Percentiles rank a stretch among this genome's conserved stretches.
These are phyloP conservation scores for Nemania diffusa DNA, from an alignment of 2,329 filamentous ascomycete genomes.

Conservation along the genomic window DNA sequence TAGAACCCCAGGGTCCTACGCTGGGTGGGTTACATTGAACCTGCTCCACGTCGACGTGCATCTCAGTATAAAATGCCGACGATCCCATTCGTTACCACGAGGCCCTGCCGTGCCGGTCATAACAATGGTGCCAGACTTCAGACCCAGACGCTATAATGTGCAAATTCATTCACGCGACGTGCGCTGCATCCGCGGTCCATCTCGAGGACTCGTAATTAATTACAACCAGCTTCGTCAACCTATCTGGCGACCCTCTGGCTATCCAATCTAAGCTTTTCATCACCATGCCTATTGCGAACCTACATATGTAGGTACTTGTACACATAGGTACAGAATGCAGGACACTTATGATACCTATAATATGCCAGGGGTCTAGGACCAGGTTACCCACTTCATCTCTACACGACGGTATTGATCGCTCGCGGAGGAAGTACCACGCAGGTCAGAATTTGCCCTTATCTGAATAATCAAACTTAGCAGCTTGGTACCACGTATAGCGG, in stretches of 20 bases:
- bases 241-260: background rate
- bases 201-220: constrained; percentile 6
- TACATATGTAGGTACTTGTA: background rate
- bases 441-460: constrained; percentile 12
- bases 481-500: constrained; percentile 16
- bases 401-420: background rate
- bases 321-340: too few relatives aligned
- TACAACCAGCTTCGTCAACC: background rate
- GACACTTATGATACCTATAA: constrained; percentile 10
- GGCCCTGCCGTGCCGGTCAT: constrained; percentile 17
- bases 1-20: background rate
- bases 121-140: background rate
- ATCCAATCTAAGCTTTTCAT: constrained; percentile 8
- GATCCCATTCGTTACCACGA: constrained; percentile 28
- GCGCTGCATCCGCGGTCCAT: constrained; percentile 1
- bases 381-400: constrained; percentile 26
- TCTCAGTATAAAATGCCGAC: constrained; percentile 4
- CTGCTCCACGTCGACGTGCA: constrained; percentile 12
- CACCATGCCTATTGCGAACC: constrained; percentile 8
- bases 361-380: constrained; percentile 13
- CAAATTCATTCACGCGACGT: background rate
- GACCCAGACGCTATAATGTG: background rate
- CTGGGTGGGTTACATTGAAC: constrained; percentile 21
- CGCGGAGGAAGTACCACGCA: constrained; percentile 27
- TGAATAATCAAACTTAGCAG: constrained; percentile 15